Evolutionary conservation across 75 land plant species (phyloP), one percentile per base, ranked within the genome.

Genomic region (Cupressus sempervirens): DNA sequence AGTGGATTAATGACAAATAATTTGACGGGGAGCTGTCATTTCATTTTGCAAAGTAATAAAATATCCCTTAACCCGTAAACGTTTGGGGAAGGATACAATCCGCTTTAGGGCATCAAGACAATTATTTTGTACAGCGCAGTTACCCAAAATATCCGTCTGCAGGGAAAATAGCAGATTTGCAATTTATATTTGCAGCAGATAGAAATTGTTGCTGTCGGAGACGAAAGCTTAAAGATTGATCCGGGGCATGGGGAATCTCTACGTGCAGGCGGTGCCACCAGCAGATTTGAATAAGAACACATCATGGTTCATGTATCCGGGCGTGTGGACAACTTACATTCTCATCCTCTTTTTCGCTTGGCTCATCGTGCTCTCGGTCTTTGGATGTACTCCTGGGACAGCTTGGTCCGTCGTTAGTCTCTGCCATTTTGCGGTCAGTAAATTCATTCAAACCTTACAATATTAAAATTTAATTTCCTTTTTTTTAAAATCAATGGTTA

Each of bases 381-480:
- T 92, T 73, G 85, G 88, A n/a, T 94, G 92, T 87, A 74, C 92
- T 56, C 82, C 95, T 12, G 97, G 97, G 86, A 90, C 86, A 23
- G 93, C 97, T 79, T 95, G 97, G 97, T 90, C 94, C 87, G 68
- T 93, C 85, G 95, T 95, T n/a, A 87, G 92, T 54, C 93, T 94
- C 84, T n/a, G 82, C 79, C 96, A 93, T 85, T 94, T 93, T 85
- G 85, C 88, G 9, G 97, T 92, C 85, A 72, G 86, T 73, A 23
- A 62, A 23, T 26, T 26, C 23, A 41, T 68, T 81, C 15, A 41
- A n/a, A 35, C 29, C 82, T 76, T 9, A 0, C 5, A 20, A 50
- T 84, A 72, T 34, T 32, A 14, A 26, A 5, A 65, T 26, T 65
- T 65, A 65, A 65, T 23, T 65, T 65, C 53, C 15, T 65, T 1